A percentile compares a stretch with the other conserved stretches of the same genome.
phyloP scores from a whole-genome alignment of 805 yeast genomes.

The Myxozyma melibiosi region DNA sequence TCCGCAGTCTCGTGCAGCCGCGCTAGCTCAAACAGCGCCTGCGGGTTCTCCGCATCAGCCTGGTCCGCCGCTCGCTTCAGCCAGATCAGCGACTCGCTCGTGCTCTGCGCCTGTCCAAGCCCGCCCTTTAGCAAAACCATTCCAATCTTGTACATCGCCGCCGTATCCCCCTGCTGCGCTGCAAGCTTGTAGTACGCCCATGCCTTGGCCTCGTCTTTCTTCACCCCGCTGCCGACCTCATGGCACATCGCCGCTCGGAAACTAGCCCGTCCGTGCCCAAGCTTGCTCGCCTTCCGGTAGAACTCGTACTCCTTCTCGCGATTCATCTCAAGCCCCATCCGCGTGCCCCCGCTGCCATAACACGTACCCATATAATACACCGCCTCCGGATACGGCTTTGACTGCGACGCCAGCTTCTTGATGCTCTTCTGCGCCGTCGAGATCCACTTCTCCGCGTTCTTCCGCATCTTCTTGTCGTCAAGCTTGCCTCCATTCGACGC shows the following conservation, averaged over 20 bases:
- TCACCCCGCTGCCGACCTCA: constrained; percentile 64
- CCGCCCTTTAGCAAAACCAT: constrained; percentile 59
- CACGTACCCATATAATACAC: constrained; percentile 62
- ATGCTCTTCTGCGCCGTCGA: constrained; percentile 61
- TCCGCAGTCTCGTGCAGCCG: constrained; percentile 50
- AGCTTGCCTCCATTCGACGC: constrained; percentile 45
- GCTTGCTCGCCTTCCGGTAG: constrained; percentile 61
- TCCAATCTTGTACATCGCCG: constrained; percentile 76
- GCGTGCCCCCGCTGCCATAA: constrained; percentile 56
- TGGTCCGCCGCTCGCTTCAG: constrained; percentile 51
- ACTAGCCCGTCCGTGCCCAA: constrained; percentile 60
- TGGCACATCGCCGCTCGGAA: constrained; percentile 71
- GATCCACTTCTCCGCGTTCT: constrained; percentile 58
- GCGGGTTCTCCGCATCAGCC: constrained; percentile 52
- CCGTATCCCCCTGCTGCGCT: constrained; percentile 61
- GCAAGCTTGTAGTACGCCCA: constrained; percentile 59
- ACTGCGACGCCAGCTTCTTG: constrained; percentile 53
- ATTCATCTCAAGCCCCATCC: constrained; percentile 54
- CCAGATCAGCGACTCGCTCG: constrained; percentile 54
- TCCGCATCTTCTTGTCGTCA: constrained; percentile 50
- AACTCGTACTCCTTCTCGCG: constrained; percentile 62
- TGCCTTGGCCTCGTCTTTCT: constrained; percentile 51
- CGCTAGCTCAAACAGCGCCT: constrained; percentile 62
- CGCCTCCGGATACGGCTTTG: constrained; percentile 49
- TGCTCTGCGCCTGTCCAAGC: constrained; percentile 46